Evolutionary conservation across 1,284 basidiomycete genomes (phyloP).

Genomic region (Sporisorium graminicola): DNA sequence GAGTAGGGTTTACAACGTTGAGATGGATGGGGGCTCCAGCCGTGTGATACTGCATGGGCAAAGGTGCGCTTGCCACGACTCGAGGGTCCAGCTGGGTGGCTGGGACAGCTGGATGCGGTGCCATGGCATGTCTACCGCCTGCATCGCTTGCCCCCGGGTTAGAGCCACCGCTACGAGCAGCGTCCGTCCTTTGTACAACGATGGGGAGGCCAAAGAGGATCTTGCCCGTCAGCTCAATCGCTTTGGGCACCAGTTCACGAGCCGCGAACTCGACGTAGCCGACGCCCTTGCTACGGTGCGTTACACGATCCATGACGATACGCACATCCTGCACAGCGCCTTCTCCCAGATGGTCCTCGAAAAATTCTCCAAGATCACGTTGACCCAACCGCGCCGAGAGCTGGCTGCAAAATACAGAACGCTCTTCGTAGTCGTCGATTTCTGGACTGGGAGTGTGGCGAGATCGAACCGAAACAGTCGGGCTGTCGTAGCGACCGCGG

Average conservation of each 20-base stretch:
- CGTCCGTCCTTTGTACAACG: slow-evolving; percentile 93
- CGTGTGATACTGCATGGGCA: slow-evolving; percentile 50
- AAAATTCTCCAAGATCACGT: slow-evolving; percentile 96
- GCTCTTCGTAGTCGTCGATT: slow-evolving; percentile 77
- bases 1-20: slow-evolving; percentile 15
- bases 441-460: slow-evolving; percentile 54
- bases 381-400: slow-evolving; percentile 94
- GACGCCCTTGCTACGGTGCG: slow-evolving; percentile 92
- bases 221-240: slow-evolving; percentile 87
- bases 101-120: slow-evolving; percentile 26
- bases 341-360: slow-evolving; percentile 92
- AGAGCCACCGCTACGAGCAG: slow-evolving; percentile 82
- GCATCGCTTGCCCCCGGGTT: slow-evolving; percentile 20
- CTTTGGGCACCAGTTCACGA: slow-evolving; percentile 89
- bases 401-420: slow-evolving; percentile 98
- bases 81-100: slow-evolving; percentile 31
- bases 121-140: slow-evolving; percentile 20
- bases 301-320: slow-evolving; percentile 92
- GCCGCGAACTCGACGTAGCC: slow-evolving; percentile 96
- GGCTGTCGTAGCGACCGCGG: slow-evolving; percentile 40
- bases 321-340: slow-evolving; percentile 92
- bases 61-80: slow-evolving; percentile 30
- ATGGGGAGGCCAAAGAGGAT: slow-evolving; percentile 98
- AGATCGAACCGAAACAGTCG: slow-evolving; percentile 34
- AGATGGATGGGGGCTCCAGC: slow-evolving; percentile 49